Evolutionary conservation across 805 yeast species (phyloP).

Genomic region (Starmerella apis): DNA sequence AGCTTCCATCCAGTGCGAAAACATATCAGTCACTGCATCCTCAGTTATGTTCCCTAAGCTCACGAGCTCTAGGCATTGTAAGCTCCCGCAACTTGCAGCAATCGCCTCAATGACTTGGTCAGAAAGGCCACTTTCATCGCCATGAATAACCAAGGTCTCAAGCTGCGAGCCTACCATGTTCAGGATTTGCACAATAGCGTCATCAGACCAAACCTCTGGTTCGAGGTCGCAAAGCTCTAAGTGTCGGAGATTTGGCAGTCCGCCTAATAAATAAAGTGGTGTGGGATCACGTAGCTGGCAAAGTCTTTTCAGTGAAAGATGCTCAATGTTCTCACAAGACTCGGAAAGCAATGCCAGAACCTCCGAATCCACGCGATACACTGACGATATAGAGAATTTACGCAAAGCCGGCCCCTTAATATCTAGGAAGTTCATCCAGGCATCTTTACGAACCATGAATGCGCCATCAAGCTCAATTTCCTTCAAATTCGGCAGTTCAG

Average conservation of each 20-base stretch:
- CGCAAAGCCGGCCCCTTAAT: slow-evolving; percentile 44
- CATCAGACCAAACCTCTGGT: slow-evolving; percentile 56
- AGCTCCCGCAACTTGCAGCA: slow-evolving; percentile 39
- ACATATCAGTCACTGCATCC: slow-evolving; percentile 51
- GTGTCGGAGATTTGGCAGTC: slow-evolving; percentile 43
- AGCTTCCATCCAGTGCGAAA: slow-evolving; percentile 41
- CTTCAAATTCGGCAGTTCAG: slow-evolving; percentile 45
- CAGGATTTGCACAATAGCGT: slow-evolving; percentile 49
- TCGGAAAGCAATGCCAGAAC: slow-evolving; percentile 54
- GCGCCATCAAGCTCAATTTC: slow-evolving; percentile 75
- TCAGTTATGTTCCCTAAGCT: slow-evolving; percentile 57
- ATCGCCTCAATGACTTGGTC: slow-evolving; percentile 39
- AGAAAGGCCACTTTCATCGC: slow-evolving; percentile 55
- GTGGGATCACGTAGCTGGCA: slow-evolving; percentile 57
- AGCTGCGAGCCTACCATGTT: slow-evolving; percentile 46
- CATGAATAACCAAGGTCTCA: slow-evolving; percentile 51
- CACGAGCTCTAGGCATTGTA: slow-evolving; percentile 50
- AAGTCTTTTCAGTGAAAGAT: slow-evolving; percentile 52
- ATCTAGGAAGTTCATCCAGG: slow-evolving; percentile 72
- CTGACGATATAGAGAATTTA: slow-evolving; percentile 58
- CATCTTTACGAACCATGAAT: slow-evolving; percentile 60
- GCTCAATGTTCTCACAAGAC: slow-evolving; percentile 45
- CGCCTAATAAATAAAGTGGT: slow-evolving; percentile 51
- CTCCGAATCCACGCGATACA: slow-evolving; percentile 69
- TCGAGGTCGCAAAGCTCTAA: slow-evolving; percentile 62